Evolutionary conservation across 495 filamentous ascomycete species (phyloP).

Genomic region (Talaromyces proteolyticus): DNA sequence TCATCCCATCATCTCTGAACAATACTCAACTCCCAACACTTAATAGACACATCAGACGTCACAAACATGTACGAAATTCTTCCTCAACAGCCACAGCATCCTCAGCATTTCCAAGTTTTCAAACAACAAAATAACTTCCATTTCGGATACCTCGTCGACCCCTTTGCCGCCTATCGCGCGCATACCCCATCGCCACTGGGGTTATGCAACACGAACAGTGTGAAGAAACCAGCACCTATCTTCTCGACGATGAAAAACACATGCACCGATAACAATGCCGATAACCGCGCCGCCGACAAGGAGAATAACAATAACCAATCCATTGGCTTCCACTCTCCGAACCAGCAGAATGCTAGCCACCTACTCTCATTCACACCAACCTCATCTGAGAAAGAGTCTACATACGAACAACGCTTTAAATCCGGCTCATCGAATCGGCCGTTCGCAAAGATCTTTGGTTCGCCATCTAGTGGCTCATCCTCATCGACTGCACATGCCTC

Average conservation of each 20-base stretch:
- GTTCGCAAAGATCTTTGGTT: conserved; percentile 5
- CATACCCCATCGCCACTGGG: conserved; percentile 4
- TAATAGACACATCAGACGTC: background rate
- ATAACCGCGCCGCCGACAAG: too few relatives aligned
- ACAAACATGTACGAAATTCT: conserved; percentile 8
- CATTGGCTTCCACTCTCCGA: too few relatives aligned
- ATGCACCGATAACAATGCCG: too few relatives aligned
- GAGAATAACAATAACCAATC: too few relatives aligned
- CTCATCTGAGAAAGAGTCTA: conserved; percentile 7
- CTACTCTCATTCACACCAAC: conserved; percentile 8
- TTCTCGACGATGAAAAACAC: background rate
- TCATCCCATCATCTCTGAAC: background rate
- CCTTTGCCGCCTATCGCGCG: conserved; percentile 1
- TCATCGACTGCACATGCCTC: conserved; percentile 12
- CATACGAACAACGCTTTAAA: conserved; percentile 6
- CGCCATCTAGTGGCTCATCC: conserved; percentile 9
- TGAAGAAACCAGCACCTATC: background rate
- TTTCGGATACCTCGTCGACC: background rate
- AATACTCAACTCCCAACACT: background rate
- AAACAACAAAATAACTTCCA: background rate
- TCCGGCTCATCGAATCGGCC: conserved; percentile 1
- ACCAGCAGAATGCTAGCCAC: background rate
- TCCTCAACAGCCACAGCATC: conserved; percentile 9
- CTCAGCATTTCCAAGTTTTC: background rate
- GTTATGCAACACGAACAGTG: conserved; percentile 1